Evolutionary conservation across 345 rosid species (phyloP), one percentile per base, ranked within the genome.

Genomic region (Isatis tinctoria): DNA sequence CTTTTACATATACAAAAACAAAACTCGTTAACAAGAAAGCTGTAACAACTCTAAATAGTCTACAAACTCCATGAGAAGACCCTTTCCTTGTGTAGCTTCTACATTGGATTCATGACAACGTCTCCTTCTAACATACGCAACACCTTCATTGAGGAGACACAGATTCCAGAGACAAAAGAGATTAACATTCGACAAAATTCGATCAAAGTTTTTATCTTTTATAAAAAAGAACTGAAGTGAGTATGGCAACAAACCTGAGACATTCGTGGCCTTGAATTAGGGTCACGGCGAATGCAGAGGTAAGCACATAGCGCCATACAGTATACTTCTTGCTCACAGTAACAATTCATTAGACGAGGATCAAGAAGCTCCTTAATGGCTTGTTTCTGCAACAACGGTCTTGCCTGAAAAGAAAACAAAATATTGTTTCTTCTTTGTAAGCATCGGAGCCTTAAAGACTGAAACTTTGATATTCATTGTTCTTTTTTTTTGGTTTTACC

Each of bases 291-390:
- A 75, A 90, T 87, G 82, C 99, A 95, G 43, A 95, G 78, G 12
- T 88, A 90, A 76, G 99, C 98, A 75, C 97, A 90, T 35, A 85
- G 81, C 47, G 93, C 85, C 99, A 95, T 95, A 69, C 87, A 79
- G 58, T 73, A 82, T 53, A 90, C 86, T 81, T 95, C 97, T 72
- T 74, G 80, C 67, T 90, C 96, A 3, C 80, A 77, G 64, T 82
- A 88, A 72, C 79, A 73, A 72, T 83, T 79, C 56, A 82, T 79
- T 70, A 95, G 75, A 49, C 80, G 80, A 2, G 98, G 98, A 70
- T 95, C 99, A 58, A 87, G 77, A 77, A 95, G 86, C 74, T 95
- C 97, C 9, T 67, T 69, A 17, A 92, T 82, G 18, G 92, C 90
- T 37, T 72, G 80, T 77, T 81, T 89, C 81, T 85, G 87, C 66